Evolutionary conservation across 2,329 filamentous ascomycete species (phyloP).

Genomic region (Phyllosticta citrichinensis): DNA sequence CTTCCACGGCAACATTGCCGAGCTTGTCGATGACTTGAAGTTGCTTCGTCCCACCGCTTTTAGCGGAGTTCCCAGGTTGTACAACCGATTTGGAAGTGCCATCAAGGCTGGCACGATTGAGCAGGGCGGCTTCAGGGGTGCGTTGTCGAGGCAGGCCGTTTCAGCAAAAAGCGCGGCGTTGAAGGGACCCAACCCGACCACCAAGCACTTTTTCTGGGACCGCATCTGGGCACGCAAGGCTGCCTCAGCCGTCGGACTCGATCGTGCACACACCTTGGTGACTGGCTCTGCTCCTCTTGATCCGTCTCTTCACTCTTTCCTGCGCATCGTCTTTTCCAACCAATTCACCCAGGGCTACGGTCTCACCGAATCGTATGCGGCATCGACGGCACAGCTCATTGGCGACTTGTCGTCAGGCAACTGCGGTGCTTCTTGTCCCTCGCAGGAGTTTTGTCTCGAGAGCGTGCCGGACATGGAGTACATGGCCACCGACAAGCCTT

Average conservation of each 20-base stretch:
- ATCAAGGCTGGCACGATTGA: conserved; percentile 73
- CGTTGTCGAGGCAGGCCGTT: conserved; percentile 70
- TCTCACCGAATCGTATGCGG: conserved; percentile 85
- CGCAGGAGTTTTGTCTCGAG: conserved; percentile 65
- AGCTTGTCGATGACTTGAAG: conserved; percentile 86
- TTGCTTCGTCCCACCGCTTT: conserved; percentile 72
- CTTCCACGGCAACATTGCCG: conserved; percentile 83
- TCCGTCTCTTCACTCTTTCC: conserved; percentile 76
- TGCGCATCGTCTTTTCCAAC: conserved; percentile 72
- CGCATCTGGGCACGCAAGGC: conserved; percentile 89
- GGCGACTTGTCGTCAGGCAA: conserved; percentile 70
- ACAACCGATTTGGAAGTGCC: conserved; percentile 77
- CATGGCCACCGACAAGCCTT: conserved; percentile 72
- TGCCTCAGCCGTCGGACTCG: conserved; percentile 68
- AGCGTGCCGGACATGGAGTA: conserved; percentile 96
- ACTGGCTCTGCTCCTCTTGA: conserved; percentile 88
- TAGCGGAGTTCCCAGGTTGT: conserved; percentile 82
- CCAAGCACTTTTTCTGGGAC: conserved; percentile 69
- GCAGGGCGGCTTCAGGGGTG: conserved; percentile 67
- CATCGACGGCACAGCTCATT: conserved; percentile 56
- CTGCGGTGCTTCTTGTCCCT: conserved; percentile 62
- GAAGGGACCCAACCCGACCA: conserved; percentile 66
- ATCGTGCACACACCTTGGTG: conserved; percentile 62
- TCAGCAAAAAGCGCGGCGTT: conserved; percentile 70
- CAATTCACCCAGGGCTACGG: conserved; percentile 83